phyloP scores from a whole-genome alignment of 73 alveolate genomes.

The Blepharisma japonicum region DNA sequence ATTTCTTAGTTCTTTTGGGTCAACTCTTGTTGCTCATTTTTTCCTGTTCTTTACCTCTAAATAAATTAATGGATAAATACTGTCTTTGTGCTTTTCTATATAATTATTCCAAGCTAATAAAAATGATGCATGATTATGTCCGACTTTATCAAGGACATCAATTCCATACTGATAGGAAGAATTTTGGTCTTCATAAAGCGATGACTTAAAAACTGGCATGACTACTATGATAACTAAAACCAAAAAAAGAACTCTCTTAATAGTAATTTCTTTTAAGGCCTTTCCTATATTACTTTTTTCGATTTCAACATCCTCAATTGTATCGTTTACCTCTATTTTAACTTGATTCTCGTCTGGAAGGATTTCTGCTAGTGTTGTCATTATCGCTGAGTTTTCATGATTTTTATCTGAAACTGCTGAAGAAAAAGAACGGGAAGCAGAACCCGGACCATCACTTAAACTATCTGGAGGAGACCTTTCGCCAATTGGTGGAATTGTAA shows the following conservation, averaged over 20 bases:
- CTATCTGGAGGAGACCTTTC: too few relatives aligned
- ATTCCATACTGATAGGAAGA: constrained; percentile 29
- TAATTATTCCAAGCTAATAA: constrained; percentile 30
- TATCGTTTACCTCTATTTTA: not conserved
- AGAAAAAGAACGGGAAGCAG: too few relatives aligned
- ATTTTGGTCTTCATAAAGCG: constrained; percentile 42
- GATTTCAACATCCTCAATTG: constrained; percentile 30
- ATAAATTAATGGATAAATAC: constrained; percentile 41
- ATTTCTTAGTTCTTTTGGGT: constrained; percentile 32
- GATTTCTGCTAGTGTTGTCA: too few relatives aligned
- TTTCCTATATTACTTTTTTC: constrained; percentile 82
- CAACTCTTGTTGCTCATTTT: not conserved
- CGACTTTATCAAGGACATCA: constrained; percentile 27
- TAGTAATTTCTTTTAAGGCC: constrained; percentile 70
- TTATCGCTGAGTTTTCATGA: too few relatives aligned
- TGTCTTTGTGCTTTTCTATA: constrained; percentile 28
- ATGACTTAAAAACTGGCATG: constrained; percentile 50
- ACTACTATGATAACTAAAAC: constrained; percentile 66
- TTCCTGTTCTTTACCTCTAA: constrained; percentile 23
- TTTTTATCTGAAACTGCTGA: too few relatives aligned
- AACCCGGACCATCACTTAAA: too few relatives aligned
- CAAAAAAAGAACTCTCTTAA: constrained; percentile 74
- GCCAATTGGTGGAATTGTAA: too few relatives aligned
- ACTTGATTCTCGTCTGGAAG: not conserved
- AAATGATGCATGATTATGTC: constrained; percentile 23